These are phyloP conservation scores for Solanum verrucosum DNA, from an alignment of 257 asterid species.

Conservation along the genomic window DNA sequence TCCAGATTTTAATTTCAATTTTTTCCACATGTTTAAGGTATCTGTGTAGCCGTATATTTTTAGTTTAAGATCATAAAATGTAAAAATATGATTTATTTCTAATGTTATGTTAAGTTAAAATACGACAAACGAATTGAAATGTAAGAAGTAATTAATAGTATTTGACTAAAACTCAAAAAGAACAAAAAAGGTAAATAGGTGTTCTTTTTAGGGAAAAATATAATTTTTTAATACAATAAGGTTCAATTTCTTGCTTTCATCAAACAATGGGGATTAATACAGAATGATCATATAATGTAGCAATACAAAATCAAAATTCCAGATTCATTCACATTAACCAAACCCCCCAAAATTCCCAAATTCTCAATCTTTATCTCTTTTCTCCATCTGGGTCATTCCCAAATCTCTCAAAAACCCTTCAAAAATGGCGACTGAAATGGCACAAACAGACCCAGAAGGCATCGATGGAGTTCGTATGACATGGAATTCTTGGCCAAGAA, in stretches of 20 bases:
- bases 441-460: constrained; percentile 83
- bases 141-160: neutral
- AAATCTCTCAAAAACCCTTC: neutral
- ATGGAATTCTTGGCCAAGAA: constrained; percentile 85
- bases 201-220: neutral
- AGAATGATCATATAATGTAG: neutral
- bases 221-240: neutral
- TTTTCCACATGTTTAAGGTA: neutral
- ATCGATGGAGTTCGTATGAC: constrained; percentile 94
- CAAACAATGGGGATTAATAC: neutral
- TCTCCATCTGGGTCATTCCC: neutral
- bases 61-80: rapidly evolving
- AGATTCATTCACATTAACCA: neutral
- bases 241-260: neutral
- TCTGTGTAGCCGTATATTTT: no score
- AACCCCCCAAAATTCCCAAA: neutral
- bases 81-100: rapidly evolving
- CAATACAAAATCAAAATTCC: neutral
- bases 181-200: neutral
- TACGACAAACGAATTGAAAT: neutral
- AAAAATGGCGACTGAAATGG: constrained; percentile 52
- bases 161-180: neutral
- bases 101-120: neutral
- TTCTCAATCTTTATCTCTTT: neutral
- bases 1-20: neutral